phyloP scores from a whole-genome alignment of 1,139 yeast genomes.

The Sugiyamaella castrensis region DNA sequence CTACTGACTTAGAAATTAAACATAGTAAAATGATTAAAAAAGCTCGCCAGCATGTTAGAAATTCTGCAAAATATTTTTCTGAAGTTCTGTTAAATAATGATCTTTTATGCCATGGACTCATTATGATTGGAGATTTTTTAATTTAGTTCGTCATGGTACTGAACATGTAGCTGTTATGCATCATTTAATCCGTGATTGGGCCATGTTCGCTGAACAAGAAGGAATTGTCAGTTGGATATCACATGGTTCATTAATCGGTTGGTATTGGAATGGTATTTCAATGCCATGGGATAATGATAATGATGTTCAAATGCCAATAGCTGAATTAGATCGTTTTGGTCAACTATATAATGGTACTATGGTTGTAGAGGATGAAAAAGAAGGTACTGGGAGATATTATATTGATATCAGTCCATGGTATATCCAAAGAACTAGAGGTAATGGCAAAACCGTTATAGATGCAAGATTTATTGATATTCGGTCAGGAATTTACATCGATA shows the following conservation, averaged over 20 bases:
- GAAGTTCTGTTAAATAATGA: conserved; percentile 30
- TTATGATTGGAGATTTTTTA: conserved; percentile 72
- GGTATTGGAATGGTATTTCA: conserved; percentile 65
- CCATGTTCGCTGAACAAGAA: conserved; percentile 52
- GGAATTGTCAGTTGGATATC: conserved; percentile 60
- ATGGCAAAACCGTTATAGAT: conserved; percentile 66
- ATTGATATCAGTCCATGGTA: conserved; percentile 45
- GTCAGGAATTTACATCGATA: conserved; percentile 71
- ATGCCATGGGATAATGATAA: conserved; percentile 75
- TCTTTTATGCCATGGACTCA: conserved; percentile 40
- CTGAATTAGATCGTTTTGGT: conserved; percentile 52
- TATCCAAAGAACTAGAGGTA: conserved; percentile 40
- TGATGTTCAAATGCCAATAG: conserved; percentile 67
- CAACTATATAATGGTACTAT: conserved; percentile 51
- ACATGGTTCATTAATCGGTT: conserved; percentile 66
- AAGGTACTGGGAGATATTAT: conserved; percentile 56
- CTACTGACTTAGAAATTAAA: conserved; percentile 20
- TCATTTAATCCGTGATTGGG: conserved; percentile 56
- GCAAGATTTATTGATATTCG: conserved; percentile 78
- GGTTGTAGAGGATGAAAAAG: conserved; percentile 60
- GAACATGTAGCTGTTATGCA: conserved; percentile 40
- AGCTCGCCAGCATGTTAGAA: conserved; percentile 22
- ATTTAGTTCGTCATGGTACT: conserved; percentile 43
- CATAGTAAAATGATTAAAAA: conserved; percentile 27
- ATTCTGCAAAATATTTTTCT: conserved; percentile 30